These are phyloP conservation scores for Cyberlindnera euphorbiiphila DNA, from an alignment of 805 yeast species.

Conservation along the genomic window DNA sequence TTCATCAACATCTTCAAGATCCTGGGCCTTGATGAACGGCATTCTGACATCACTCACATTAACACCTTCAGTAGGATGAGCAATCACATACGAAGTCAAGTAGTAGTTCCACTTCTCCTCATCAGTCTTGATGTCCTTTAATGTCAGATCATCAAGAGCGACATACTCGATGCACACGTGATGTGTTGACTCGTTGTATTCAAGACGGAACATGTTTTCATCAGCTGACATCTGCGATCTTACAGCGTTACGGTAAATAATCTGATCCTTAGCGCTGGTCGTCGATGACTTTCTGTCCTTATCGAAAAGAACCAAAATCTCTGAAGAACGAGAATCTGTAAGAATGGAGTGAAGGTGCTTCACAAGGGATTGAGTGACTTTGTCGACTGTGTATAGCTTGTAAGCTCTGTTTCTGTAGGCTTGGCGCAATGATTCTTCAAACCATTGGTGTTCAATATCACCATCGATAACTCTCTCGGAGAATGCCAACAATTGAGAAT, in stretches of 20 bases:
- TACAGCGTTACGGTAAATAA: conserved; percentile 83
- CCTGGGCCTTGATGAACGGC: conserved; percentile 68
- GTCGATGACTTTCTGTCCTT: conserved; percentile 60
- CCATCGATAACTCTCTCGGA: conserved; percentile 81
- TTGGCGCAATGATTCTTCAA: conserved; percentile 92
- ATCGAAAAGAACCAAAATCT: conserved; percentile 77
- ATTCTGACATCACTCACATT: conserved; percentile 68
- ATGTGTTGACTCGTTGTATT: conserved; percentile 51
- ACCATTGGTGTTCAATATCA: conserved; percentile 88
- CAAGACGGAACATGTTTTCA: conserved; percentile 89
- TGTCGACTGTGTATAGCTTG: conserved; percentile 88
- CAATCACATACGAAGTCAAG: conserved; percentile 86
- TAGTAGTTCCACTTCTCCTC: conserved; percentile 92
- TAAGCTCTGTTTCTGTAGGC: conserved; percentile 92
- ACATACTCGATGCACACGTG: conserved; percentile 74
- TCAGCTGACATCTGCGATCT: conserved; percentile 77
- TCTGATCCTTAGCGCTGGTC: conserved; percentile 83
- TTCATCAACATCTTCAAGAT: conserved; percentile 41
- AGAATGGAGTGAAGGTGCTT: conserved; percentile 87
- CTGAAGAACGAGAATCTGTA: conserved; percentile 75
- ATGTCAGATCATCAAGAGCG: conserved; percentile 83
- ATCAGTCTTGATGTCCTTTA: conserved; percentile 61
- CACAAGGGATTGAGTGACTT: conserved; percentile 75
- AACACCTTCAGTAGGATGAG: conserved; percentile 96
- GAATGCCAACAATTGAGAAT: conserved; percentile 70